Evolutionary conservation across 2,329 filamentous ascomycete species (phyloP).

Genomic region (Neofusicoccum cordaticola): DNA sequence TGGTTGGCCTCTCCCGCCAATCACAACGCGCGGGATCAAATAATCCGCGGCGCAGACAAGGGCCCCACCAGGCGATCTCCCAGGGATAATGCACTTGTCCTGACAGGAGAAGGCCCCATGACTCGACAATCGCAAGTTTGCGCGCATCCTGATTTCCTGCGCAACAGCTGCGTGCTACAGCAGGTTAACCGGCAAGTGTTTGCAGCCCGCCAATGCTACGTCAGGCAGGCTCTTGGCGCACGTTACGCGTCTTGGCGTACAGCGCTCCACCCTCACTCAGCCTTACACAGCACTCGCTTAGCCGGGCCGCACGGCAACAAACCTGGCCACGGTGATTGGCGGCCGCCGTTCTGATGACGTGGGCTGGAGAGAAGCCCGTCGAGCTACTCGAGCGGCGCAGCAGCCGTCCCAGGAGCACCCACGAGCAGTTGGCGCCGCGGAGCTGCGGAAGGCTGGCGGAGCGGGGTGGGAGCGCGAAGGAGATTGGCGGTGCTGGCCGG

Average conservation of each 20-base stretch:
- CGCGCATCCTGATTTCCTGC: neutral
- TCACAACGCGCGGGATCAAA: too few species aligned
- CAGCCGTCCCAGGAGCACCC: neutral
- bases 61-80: too few species aligned
- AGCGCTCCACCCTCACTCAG: neutral
- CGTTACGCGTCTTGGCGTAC: neutral
- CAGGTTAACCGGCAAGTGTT: too few species aligned
- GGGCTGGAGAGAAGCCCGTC: neutral
- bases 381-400: neutral
- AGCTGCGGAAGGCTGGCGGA: neutral
- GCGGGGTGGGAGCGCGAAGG: neutral
- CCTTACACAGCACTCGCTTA: neutral
- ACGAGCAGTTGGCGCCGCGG: too few species aligned
- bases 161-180: too few species aligned
- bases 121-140: neutral
- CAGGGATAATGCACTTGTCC: too few species aligned
- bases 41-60: too few species aligned
- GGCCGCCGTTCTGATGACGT: neutral
- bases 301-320: constrained; percentile 10
- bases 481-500: neutral
- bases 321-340: neutral
- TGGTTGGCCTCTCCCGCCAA: neutral
- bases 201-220: neutral
- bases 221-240: neutral
- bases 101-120: neutral